These are phyloP conservation scores for Pseudocohnilembus persalinus DNA, from an alignment of 169 alveolate genomes.

Conservation along the genomic window DNA sequence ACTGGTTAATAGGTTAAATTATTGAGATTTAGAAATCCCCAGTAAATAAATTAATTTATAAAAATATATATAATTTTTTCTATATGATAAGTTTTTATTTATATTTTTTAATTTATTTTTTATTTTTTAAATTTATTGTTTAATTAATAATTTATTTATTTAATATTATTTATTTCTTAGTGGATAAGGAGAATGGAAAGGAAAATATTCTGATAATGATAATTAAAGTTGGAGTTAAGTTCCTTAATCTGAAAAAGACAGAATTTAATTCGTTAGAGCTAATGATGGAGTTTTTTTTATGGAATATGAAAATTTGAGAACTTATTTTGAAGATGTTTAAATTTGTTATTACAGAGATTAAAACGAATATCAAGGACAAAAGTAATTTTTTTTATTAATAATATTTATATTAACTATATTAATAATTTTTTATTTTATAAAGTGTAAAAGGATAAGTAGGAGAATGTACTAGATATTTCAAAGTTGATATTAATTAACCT, in stretches of 20 bases:
- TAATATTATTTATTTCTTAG: no score
- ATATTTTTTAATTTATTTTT: no score
- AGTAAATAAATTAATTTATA: no score
- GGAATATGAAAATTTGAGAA: conserved; percentile 3
- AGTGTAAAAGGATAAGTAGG: conserved; percentile 12
- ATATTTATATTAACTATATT: background rate
- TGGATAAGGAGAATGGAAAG: conserved; percentile 44
- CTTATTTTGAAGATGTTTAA: conserved; percentile 18
- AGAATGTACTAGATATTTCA: background rate
- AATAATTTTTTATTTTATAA: background rate
- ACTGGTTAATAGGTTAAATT: conserved; percentile 39
- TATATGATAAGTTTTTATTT: no score
- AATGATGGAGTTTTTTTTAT: conserved; percentile 32
- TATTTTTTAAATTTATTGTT: no score
- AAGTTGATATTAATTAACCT: background rate
- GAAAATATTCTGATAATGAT: conserved; percentile 16
- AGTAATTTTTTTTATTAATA: conserved; percentile 7
- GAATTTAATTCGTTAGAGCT: background rate
- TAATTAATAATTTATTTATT: no score
- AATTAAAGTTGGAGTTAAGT: background rate
- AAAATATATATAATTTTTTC: no score
- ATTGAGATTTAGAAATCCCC: conserved; percentile 74
- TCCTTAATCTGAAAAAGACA: background rate
- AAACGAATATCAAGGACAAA: background rate
- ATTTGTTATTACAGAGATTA: conserved; percentile 13